These are phyloP conservation scores for Coniferiporia sulphurascens DNA, from an alignment of 1,284 basidiomycete species.

Conservation along the genomic window DNA sequence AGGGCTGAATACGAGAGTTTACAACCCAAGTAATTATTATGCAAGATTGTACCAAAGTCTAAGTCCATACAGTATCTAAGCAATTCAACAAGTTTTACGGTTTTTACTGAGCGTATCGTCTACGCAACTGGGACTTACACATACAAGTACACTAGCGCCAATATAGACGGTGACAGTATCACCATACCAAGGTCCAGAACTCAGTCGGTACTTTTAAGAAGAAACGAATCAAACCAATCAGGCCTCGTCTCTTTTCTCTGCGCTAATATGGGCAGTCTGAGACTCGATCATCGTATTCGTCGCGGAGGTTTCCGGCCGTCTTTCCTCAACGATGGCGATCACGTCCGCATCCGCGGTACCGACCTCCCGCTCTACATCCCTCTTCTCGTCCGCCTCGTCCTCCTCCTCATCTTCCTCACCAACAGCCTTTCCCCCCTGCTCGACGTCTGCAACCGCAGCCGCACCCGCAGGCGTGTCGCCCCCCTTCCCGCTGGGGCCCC, in stretches of 20 bases:
- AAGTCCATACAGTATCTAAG: neutral
- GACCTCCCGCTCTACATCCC: neutral
- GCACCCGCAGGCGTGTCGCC: slow-evolving; percentile 21
- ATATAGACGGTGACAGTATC: neutral
- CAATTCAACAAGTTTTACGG: neutral
- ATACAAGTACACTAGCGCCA: neutral
- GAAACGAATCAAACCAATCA: neutral
- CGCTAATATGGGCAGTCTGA: neutral
- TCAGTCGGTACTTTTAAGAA: neutral
- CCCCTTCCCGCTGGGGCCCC: slow-evolving; percentile 35
- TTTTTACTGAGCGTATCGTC: neutral
- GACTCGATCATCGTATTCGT: slow-evolving; percentile 6
- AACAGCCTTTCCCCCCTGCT: neutral
- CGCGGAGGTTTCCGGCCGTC: slow-evolving; percentile 2
- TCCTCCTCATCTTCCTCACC: neutral
- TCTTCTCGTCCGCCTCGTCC: slow-evolving; percentile 1
- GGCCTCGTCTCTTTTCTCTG: neutral
- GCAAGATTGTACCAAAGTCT: neutral
- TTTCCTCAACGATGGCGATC: neutral
- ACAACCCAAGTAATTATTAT: too few relatives aligned
- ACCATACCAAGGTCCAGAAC: neutral
- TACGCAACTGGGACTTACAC: neutral
- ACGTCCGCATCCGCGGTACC: neutral
- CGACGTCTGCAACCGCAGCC: neutral
- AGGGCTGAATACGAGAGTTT: too few relatives aligned